Percentiles rank a stretch among this genome's conserved stretches.
Evolutionary conservation across 257 asterid species (phyloP).

Genomic region (Anisodus acutangulus): DNA sequence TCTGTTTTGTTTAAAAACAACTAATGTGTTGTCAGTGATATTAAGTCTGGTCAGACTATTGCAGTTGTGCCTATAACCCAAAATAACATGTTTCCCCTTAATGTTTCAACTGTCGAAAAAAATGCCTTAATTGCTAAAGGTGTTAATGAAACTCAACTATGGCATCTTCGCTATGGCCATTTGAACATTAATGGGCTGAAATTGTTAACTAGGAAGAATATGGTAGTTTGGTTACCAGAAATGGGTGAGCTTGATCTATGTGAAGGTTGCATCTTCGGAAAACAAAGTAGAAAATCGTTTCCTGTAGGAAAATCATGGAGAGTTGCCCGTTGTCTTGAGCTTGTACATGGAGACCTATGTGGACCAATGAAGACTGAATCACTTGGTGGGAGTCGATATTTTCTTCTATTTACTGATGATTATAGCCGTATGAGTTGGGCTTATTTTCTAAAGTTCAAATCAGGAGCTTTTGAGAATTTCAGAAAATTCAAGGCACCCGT

Average conservation of each 20-base stretch:
- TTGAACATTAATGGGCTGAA: conserved; percentile 8
- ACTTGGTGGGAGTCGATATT: neutral
- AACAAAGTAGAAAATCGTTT: neutral
- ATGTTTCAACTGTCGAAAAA: neutral
- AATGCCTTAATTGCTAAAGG: neutral
- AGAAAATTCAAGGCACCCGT: neutral
- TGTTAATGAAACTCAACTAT: neutral
- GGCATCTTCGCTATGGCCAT: conserved; percentile 26
- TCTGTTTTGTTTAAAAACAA: neutral
- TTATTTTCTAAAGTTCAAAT: neutral
- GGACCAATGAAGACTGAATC: neutral
- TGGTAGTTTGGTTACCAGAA: conserved; percentile 26
- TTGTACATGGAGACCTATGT: conserved; percentile 6
- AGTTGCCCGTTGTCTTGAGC: neutral
- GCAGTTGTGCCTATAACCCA: neutral
- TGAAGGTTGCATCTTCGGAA: conserved; percentile 18
- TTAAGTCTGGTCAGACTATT: neutral
- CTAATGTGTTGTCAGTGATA: neutral
- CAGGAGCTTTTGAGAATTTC: neutral
- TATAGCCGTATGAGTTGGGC: conserved; percentile 6
- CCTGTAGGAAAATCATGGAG: neutral
- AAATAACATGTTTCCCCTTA: conserved; percentile 24
- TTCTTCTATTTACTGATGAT: neutral
- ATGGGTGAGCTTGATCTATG: neutral
- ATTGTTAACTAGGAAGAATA: neutral